phyloP scores from a whole-genome alignment of 306 rosid genomes.

The Vachellia collinsii region DNA sequence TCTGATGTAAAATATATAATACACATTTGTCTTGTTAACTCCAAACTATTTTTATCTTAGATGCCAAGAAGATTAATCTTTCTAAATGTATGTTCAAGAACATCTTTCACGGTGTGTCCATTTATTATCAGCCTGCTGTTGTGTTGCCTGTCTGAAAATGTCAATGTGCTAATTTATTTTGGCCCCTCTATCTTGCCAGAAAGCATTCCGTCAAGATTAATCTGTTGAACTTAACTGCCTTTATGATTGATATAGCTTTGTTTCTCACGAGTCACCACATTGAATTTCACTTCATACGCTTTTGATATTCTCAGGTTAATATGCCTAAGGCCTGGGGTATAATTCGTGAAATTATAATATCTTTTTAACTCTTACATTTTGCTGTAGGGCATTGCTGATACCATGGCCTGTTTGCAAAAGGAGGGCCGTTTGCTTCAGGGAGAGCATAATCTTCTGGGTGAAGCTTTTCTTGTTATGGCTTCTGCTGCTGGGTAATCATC shows the following conservation, averaged over 20 bases:
- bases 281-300: conserved; percentile 18
- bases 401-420: conserved; percentile 83
- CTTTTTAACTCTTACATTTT: conserved; percentile 45
- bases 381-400: conserved; percentile 88
- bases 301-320: conserved; percentile 14
- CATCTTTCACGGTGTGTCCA: background rate
- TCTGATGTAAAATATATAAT: background rate
- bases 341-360: conserved; percentile 26
- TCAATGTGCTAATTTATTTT: background rate
- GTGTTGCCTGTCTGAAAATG: conserved; percentile 10
- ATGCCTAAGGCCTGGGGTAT: conserved; percentile 4
- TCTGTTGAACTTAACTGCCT: conserved; percentile 16
- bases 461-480: conserved; percentile 98
- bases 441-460: conserved; percentile 96
- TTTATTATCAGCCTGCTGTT: conserved; percentile 5
- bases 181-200: background rate
- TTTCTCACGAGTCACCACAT: conserved; percentile 2
- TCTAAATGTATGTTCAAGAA: background rate
- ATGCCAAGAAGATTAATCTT: background rate
- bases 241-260: conserved; percentile 27
- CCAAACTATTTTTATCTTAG: background rate
- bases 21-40: background rate
- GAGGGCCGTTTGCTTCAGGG: conserved; percentile 87
- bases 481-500: conserved; percentile 89
- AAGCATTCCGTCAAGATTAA: conserved; percentile 13